phyloP scores from a whole-genome alignment of 1,284 basidiomycete genomes.

The Sporisorium exsertum region DNA sequence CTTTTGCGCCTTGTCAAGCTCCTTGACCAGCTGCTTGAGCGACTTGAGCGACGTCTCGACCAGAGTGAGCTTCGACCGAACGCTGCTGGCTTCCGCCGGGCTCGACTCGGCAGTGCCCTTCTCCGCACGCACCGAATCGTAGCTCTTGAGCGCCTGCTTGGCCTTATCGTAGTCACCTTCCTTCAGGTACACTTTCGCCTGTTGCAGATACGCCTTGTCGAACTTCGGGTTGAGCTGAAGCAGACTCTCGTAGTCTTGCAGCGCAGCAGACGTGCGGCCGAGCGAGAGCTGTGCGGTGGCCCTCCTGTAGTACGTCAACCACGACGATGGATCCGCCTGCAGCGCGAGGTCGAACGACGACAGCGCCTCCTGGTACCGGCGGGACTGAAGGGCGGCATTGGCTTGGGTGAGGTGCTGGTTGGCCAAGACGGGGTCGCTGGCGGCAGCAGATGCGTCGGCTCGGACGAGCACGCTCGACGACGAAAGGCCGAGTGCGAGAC shows the following conservation, averaged over 20 bases:
- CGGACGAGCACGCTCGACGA: constrained; percentile 25
- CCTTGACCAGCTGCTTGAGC: constrained; percentile 45
- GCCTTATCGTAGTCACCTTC: constrained; percentile 64
- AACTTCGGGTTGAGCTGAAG: constrained; percentile 63
- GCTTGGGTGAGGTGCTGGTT: constrained; percentile 52
- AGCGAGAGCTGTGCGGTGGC: constrained; percentile 67
- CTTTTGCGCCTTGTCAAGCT: constrained; percentile 51
- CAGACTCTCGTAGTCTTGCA: constrained; percentile 58
- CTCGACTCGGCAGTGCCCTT: constrained; percentile 19
- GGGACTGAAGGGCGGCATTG: constrained; percentile 57
- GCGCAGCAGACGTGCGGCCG: constrained; percentile 61
- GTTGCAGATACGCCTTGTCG: constrained; percentile 63
- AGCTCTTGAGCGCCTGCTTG: constrained; percentile 37
- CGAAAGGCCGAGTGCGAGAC: constrained; percentile 32
- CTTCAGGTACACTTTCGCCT: constrained; percentile 60
- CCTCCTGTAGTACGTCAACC: constrained; percentile 65
- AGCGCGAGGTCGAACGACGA: constrained; percentile 60
- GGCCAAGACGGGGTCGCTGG: constrained; percentile 27
- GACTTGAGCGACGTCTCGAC: constrained; percentile 44
- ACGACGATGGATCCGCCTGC: constrained; percentile 55
- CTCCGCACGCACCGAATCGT: constrained; percentile 28
- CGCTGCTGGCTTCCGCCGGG: constrained; percentile 26
- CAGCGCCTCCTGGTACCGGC: constrained; percentile 58
- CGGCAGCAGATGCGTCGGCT: constrained; percentile 20
- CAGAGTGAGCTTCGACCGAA: constrained; percentile 40